Evolutionary conservation across 176 grass and related monocot species (phyloP).

Genomic region (Melocanna baccifera): DNA sequence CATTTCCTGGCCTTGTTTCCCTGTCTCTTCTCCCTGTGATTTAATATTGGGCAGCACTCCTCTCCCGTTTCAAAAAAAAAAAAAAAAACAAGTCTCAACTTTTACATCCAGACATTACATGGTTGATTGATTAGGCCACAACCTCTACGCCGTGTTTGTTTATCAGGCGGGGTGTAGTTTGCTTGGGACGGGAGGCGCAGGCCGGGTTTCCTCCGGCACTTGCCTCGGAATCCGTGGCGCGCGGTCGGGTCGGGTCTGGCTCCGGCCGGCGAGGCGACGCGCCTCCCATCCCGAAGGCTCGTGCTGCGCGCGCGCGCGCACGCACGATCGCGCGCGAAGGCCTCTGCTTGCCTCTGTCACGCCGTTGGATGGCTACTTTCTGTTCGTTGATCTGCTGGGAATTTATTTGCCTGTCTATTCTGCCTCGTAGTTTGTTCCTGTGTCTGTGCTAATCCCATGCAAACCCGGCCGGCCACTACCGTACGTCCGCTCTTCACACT

Average conservation of each 20-base stretch:
- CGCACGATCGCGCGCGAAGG: neutral
- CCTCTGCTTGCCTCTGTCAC: neutral
- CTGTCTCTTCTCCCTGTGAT: too few species aligned
- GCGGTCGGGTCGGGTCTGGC: conserved; percentile 46
- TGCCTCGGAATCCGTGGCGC: conserved; percentile 31
- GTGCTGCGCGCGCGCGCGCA: neutral
- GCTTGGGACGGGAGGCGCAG: conserved; percentile 34
- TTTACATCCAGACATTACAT: conserved; percentile 44
- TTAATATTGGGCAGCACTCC: too few species aligned
- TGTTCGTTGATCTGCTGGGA: neutral
- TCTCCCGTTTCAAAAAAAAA: too few species aligned
- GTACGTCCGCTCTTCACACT: conserved; percentile 34
- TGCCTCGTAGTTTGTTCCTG: conserved; percentile 28
- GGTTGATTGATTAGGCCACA: neutral
- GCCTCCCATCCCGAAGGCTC: conserved; percentile 18
- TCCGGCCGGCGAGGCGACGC: conserved; percentile 4
- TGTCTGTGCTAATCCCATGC: conserved; percentile 1
- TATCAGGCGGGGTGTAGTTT: neutral
- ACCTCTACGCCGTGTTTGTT: neutral
- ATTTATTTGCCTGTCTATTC: neutral
- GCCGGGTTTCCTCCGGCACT: conserved; percentile 51
- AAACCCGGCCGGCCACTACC: neutral
- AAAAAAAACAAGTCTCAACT: neutral
- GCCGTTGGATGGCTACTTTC: neutral
- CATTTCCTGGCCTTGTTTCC: too few species aligned